phyloP scores from a whole-genome alignment of 139 green algal species.

The Dunaliella sp. region DNA sequence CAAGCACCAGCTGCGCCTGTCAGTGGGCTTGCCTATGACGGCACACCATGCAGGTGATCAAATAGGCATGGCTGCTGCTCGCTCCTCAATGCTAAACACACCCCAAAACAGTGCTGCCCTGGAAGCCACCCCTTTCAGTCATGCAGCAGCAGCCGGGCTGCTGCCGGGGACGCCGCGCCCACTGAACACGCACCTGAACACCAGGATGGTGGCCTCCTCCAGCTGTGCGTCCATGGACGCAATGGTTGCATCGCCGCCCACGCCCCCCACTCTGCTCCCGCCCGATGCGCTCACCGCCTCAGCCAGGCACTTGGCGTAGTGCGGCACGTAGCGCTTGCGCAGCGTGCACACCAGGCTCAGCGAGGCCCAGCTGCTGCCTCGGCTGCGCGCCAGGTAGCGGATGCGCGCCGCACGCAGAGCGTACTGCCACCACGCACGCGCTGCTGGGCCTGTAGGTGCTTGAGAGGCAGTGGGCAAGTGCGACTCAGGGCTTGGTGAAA shows the following conservation, averaged over 20 bases:
- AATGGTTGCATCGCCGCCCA: not conserved
- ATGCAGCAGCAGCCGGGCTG: no score
- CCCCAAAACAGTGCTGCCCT: no score
- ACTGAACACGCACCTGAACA: slow-evolving; percentile 55
- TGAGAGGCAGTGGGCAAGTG: not conserved
- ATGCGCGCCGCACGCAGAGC: slow-evolving; percentile 31
- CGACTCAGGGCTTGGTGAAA: not conserved
- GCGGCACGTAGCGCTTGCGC: slow-evolving; percentile 66
- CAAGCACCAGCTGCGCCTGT: no score
- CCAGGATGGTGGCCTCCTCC: slow-evolving; percentile 68
- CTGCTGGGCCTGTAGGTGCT: slow-evolving; percentile 25
- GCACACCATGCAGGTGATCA: no score
- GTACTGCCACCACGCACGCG: slow-evolving; percentile 81
- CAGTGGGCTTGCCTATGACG: no score
- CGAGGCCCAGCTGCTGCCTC: slow-evolving; percentile 45
- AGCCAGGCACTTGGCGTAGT: slow-evolving; percentile 59
- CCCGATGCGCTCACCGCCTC: not conserved
- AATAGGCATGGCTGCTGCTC: no score
- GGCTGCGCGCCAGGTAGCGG: slow-evolving; percentile 21
- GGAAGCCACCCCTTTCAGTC: no score
- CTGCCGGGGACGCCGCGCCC: no score
- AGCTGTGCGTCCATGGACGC: slow-evolving; percentile 67
- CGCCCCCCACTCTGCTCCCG: not conserved
- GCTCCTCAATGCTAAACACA: no score
- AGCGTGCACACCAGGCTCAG: slow-evolving; percentile 38